Evolutionary conservation across 495 filamentous ascomycete species (phyloP).

Genomic region (Neurospora sp.): DNA sequence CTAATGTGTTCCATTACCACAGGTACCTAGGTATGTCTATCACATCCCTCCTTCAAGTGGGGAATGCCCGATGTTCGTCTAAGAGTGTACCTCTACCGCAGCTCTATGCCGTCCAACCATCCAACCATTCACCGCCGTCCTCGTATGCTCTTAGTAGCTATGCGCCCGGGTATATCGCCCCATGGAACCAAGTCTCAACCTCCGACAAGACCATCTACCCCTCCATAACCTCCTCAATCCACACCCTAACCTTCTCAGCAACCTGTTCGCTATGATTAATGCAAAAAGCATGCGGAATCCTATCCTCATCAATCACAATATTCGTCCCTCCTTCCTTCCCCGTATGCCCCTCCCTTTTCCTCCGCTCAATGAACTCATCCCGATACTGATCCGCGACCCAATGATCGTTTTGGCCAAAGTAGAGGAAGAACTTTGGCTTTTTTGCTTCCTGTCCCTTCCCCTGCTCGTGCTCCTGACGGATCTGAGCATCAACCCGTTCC

Average conservation of each 20-base stretch:
- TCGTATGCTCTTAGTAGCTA: neutral
- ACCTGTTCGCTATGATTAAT: slow-evolving; percentile 57
- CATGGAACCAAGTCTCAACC: neutral
- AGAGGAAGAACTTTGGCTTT: slow-evolving; percentile 56
- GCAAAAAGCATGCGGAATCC: slow-evolving; percentile 74
- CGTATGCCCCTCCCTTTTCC: slow-evolving; percentile 23
- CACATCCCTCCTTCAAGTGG: neutral
- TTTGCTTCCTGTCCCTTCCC: slow-evolving; percentile 1
- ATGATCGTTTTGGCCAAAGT: slow-evolving; percentile 65
- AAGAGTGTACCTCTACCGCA: neutral
- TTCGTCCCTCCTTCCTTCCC: slow-evolving; percentile 37
- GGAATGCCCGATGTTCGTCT: neutral
- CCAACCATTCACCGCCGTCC: neutral
- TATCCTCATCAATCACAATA: slow-evolving; percentile 64
- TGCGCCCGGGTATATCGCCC: too few relatives aligned
- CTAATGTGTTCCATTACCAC: too few relatives aligned
- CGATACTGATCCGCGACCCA: slow-evolving; percentile 74
- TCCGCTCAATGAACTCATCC: slow-evolving; percentile 56
- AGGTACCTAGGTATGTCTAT: too few relatives aligned
- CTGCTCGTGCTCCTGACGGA: neutral
- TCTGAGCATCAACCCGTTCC: neutral
- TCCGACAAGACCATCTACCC: neutral
- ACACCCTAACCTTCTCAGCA: slow-evolving; percentile 53
- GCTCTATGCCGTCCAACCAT: neutral
- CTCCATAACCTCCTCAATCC: slow-evolving; percentile 46